Base-by-base conservation (phyloP, 306 rosid species). In the Vicia villosa region DNA sequence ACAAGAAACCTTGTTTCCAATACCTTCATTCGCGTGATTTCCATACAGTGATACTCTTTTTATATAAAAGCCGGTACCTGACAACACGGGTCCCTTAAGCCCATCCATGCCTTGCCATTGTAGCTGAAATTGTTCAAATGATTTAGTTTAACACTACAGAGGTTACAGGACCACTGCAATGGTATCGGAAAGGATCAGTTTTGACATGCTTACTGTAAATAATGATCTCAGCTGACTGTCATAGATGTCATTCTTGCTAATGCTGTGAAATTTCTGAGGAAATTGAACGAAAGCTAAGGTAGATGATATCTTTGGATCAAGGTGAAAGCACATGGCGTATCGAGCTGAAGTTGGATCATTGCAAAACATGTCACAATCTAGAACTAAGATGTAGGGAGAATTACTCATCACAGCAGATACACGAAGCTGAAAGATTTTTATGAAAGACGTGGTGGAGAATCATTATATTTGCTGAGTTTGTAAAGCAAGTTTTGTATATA, bases 321-420 rank as follows among this genome's bases (percentile, higher is more conserved):
- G 97, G 47, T 79, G 91, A 76, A 92, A 86, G 24, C 96, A 92
- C 89, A 87, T 74, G 2, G 92, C 96, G 63, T 79, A 80, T 17
- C 85, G 69, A 2, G 83, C 90, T 26, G 90, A 89, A 57, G 79
- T 81, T 51, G 96, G 87, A 50, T 84, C 90, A 11, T 84, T 86
- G 72, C 90, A 89, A 50, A 79, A 60, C 97, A 89, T 91, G 85
- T 91, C 96, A 69, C 96, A 89, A 36, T 91, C 97, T 8, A 89
- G 67, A 14, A 78, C 84, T 16, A 91, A 73, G 38, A 89, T 72
- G 84, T 77, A 84, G 0, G 94, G 94, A 19, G 89, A 80, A 63
- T 91, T 89, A 54, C 94, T 91, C 38, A 87, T 80, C 79, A 87
- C 80, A 4, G 87, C 75, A 0, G 96, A 91, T 16, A 84, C 87